Conservation (phyloP, 2,329 filamentous ascomycete genomes). For the Exserohilum turcica region DNA sequence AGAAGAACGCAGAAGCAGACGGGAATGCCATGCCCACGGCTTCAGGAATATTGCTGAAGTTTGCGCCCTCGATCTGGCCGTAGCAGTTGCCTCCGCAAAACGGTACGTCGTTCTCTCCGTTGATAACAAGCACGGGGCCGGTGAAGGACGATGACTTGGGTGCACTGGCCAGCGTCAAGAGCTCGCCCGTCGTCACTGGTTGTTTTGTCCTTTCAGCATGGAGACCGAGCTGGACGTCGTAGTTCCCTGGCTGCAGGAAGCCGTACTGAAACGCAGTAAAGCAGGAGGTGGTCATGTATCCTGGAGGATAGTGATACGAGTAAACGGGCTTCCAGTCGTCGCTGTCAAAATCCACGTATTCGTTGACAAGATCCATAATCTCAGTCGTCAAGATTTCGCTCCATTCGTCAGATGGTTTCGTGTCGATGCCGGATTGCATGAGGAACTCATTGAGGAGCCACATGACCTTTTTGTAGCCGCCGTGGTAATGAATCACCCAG, state of each 20-base stretch:
- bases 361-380: conserved; percentile 35
- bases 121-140: conserved; percentile 65
- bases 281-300: conserved; percentile 60
- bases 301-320: conserved; percentile 47
- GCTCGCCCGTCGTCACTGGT: conserved; percentile 63
- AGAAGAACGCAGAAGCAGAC: conserved; percentile 56
- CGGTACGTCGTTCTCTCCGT: conserved; percentile 57
- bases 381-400: conserved; percentile 39
- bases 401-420: conserved; percentile 30
- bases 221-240: conserved; percentile 60
- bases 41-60: conserved; percentile 53
- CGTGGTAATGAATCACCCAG: conserved; percentile 15
- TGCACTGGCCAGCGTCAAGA: conserved; percentile 59
- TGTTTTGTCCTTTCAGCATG: conserved; percentile 57
- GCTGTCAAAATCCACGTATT: conserved; percentile 41
- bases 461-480: conserved; percentile 19
- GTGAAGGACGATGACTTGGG: conserved; percentile 49
- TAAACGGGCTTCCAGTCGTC: conserved; percentile 35
- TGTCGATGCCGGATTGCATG: conserved; percentile 17
- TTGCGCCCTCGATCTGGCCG: conserved; percentile 46
- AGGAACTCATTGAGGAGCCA: conserved; percentile 25
- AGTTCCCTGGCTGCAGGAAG: conserved; percentile 56
- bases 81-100: conserved; percentile 68
- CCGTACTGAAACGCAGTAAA: conserved; percentile 58
- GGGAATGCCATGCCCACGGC: conserved; percentile 51